phyloP scores from a whole-genome alignment of 208 protist species.

The Leishmania guyanensis region DNA sequence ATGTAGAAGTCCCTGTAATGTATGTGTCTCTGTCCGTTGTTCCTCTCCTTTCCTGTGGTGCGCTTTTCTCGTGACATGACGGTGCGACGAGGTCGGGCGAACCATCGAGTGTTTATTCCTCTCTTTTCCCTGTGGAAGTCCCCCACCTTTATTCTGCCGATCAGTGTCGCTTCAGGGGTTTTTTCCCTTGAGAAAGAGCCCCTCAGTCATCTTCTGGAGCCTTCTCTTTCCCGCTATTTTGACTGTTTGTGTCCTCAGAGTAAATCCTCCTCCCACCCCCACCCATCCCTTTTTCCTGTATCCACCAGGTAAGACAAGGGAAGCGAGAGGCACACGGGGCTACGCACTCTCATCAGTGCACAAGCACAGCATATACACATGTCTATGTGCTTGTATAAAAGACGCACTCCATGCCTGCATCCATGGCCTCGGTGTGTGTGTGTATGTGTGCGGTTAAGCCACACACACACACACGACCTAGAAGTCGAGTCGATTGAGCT shows the following conservation, averaged over 20 bases:
- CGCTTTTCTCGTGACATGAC: neutral
- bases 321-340: neutral
- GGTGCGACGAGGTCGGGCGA: neutral
- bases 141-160: neutral
- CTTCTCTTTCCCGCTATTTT: neutral
- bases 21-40: too few relatives aligned
- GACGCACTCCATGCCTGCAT: neutral
- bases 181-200: neutral
- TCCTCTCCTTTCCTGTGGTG: neutral
- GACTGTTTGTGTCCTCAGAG: neutral
- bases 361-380: neutral
- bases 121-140: neutral
- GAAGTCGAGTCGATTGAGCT: neutral
- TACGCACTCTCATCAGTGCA: neutral
- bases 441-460: neutral
- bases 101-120: neutral
- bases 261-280: neutral
- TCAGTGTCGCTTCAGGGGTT: neutral
- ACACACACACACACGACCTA: neutral
- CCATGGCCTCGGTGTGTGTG: neutral
- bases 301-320: neutral
- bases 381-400: neutral
- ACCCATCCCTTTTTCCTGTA: neutral
- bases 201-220: neutral
- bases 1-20: neutral